Evolutionary conservation across 805 yeast genomes (phyloP), one percentile per base, ranked within the genome.

Genomic region (Candida vartiovaarae): DNA sequence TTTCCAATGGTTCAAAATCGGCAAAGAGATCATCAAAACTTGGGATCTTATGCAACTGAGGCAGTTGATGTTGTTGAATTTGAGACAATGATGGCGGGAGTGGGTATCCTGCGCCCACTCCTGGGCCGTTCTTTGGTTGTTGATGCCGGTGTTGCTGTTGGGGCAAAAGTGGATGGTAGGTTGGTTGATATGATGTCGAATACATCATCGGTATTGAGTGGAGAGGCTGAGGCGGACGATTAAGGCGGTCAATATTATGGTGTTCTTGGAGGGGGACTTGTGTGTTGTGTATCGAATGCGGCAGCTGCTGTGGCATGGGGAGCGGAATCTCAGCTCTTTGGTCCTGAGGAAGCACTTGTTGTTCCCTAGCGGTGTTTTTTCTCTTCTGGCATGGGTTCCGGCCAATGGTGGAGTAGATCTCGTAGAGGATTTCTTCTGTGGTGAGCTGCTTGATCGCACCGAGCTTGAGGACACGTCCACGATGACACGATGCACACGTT

Each of bases 401-500:
- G 4, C 44, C 42, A 26, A 57, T 57, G 7, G 51, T 47, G 20
- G 43, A 35, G 43, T 57, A 57, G 6, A 57, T 49, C 38, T 56
- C 61, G n/a, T 45, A 30, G 5, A 57, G 37, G 7, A 57, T 46
- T 3, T 48, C 47, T 10, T 50, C 50, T 2, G 60, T 53, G 4
- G 47, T n/a, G 32, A 47, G 40, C 8, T 53, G 56, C 39, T 51
- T 39, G 10, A 57, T 53, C 20, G 54, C 41, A 8, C 44, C 32
- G 30, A 57, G 46, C 44, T 53, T 57, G 29, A 57, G 41, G 11
- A 57, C 60, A 25, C 60, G 51, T 5, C 61, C 61, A 30, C 61
- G 36, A 36, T 57, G 61, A 24, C 61, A 57, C 1, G 55, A 49
- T 4, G 61, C 47, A 39, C 61, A 57, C 0, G 61, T 56, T 29